phyloP scores from a whole-genome alignment of 768 basidiomycete genomes.

The Lentinula detonsa region DNA sequence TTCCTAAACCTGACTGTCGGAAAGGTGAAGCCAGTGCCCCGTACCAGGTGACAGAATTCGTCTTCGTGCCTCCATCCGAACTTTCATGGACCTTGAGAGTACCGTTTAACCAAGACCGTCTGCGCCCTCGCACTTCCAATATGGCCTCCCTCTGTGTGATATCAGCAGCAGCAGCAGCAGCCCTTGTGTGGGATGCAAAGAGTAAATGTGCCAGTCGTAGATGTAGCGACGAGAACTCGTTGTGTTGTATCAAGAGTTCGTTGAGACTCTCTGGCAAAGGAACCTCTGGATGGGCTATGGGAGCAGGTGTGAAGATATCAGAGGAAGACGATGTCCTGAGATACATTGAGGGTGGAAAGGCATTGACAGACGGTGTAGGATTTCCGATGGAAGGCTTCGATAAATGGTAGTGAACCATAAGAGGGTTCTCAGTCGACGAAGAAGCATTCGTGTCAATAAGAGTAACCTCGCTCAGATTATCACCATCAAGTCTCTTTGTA shows the following conservation, averaged over 20 bases:
- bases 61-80: not conserved
- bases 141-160: slow-evolving; percentile 33
- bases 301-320: not conserved
- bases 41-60: not conserved
- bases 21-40: slow-evolving; percentile 3
- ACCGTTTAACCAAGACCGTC: slow-evolving; percentile 60
- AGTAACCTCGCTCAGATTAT: not conserved
- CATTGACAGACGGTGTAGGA: not conserved
- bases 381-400: not conserved
- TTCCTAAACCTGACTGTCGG: not conserved
- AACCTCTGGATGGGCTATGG: not conserved
- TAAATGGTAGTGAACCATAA: not conserved
- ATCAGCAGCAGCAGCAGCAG: slow-evolving; percentile 31
- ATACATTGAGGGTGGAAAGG: not conserved
- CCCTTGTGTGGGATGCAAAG: slow-evolving; percentile 34
- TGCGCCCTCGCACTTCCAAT: slow-evolving; percentile 51
- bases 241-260: slow-evolving; percentile 29
- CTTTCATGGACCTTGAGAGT: not conserved
- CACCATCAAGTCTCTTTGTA: not conserved
- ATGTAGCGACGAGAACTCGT: slow-evolving; percentile 23
- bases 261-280: slow-evolving; percentile 4
- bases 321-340: not conserved
- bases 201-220: slow-evolving; percentile 35
- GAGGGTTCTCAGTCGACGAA: not conserved
- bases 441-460: not conserved